Evolutionary conservation across 106 monocot genomes (phyloP).

Genomic region (Apostasia shenzhenica): DNA sequence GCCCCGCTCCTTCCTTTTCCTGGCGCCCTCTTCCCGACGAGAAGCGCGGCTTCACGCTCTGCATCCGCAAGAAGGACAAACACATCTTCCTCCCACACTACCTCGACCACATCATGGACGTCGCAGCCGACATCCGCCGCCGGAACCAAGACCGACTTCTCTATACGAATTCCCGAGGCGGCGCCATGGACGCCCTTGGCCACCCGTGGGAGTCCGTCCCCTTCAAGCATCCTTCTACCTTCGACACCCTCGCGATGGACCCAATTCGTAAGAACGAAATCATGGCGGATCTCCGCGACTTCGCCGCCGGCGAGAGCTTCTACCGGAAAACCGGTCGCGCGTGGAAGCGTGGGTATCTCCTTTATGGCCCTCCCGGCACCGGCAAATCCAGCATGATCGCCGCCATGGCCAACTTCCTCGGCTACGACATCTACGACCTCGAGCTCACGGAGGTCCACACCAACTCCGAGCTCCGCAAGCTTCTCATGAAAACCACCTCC

Average conservation of each 20-base stretch:
- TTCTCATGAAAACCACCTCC: constrained; percentile 76
- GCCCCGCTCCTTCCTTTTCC: constrained; percentile 51
- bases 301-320: constrained; percentile 40
- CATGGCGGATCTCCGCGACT: constrained; percentile 43
- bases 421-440: constrained; percentile 84
- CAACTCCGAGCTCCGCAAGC: constrained; percentile 82
- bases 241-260: constrained; percentile 86
- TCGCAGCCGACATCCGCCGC: constrained; percentile 49
- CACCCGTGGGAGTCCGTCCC: constrained; percentile 85
- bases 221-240: constrained; percentile 89
- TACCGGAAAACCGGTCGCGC: constrained; percentile 66
- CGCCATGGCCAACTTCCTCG: constrained; percentile 77
- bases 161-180: constrained; percentile 61
- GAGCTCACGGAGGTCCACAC: constrained; percentile 78
- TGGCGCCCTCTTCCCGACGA: constrained; percentile 85
- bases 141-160: constrained; percentile 61
- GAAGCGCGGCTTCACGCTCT: constrained; percentile 69
- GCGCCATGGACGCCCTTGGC: constrained; percentile 44
- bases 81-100: constrained; percentile 34
- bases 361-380: constrained; percentile 84
- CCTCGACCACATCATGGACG: constrained; percentile 82
- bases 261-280: constrained; percentile 44
- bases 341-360: constrained; percentile 78
- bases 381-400: constrained; percentile 94
- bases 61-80: constrained; percentile 51